phyloP scores from a whole-genome alignment of 2,329 filamentous ascomycete species.

The Geosmithia putterillii region DNA sequence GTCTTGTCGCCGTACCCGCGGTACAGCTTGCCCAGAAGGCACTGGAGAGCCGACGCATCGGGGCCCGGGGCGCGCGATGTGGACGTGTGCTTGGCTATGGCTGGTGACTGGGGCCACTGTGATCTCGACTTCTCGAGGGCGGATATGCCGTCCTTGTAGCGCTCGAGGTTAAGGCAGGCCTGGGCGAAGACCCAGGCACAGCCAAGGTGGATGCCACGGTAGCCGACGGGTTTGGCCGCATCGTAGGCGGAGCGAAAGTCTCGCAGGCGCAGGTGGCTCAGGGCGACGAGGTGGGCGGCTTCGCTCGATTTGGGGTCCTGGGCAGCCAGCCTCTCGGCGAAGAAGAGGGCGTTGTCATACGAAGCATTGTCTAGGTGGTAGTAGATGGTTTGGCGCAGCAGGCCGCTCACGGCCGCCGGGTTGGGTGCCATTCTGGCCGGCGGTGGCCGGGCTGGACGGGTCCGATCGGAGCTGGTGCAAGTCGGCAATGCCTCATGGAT shows the following conservation, averaged over 20 bases:
- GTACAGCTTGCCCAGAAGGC: conserved; percentile 78
- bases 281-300: conserved; percentile 68
- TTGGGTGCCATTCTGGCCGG: conserved; percentile 38
- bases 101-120: conserved; percentile 64
- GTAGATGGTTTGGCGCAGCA: conserved; percentile 47
- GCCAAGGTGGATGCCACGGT: conserved; percentile 64
- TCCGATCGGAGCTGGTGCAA: conserved; percentile 1
- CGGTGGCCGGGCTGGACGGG: neutral
- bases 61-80: conserved; percentile 62
- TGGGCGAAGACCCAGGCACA: conserved; percentile 90
- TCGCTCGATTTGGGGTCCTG: conserved; percentile 75
- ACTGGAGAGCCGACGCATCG: conserved; percentile 74
- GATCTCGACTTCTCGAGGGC: conserved; percentile 72
- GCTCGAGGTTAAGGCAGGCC: conserved; percentile 68
- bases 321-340: conserved; percentile 74
- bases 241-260: conserved; percentile 82
- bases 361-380: conserved; percentile 82
- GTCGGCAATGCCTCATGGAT: conserved; percentile 2
- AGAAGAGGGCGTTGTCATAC: conserved; percentile 83
- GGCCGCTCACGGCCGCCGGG: conserved; percentile 32
- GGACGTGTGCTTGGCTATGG: conserved; percentile 74
- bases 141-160: conserved; percentile 67
- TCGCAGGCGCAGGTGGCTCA: conserved; percentile 74
- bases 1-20: conserved; percentile 70
- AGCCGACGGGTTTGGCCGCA: conserved; percentile 57